Evolutionary conservation across 345 rosid species (phyloP).

Genomic region (Eucalyptus pauciflora): DNA sequence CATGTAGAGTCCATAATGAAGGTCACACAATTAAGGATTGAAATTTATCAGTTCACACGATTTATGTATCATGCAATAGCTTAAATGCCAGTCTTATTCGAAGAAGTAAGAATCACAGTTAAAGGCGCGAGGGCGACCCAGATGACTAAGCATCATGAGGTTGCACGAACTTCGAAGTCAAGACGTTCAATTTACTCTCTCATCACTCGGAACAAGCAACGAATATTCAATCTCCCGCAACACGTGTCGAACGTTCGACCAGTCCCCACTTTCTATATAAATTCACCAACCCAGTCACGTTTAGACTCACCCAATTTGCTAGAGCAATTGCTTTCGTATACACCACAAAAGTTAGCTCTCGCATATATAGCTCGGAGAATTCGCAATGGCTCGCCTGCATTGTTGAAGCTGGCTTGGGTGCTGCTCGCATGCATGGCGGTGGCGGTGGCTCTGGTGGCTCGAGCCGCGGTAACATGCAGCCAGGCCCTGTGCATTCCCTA

Average conservation of each 20-base stretch:
- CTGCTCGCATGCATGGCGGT: neutral
- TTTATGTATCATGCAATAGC: neutral
- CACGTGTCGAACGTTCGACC: neutral
- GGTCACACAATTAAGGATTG: no score
- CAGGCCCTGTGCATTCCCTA: neutral
- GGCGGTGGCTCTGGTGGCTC: neutral
- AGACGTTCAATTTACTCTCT: neutral
- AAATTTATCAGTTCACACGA: neutral
- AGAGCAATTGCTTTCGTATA: neutral
- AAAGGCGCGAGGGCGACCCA: fast-evolving
- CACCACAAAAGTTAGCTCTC: neutral
- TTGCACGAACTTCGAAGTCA: no score
- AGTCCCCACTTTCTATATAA: neutral
- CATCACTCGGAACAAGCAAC: neutral
- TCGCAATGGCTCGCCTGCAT: neutral
- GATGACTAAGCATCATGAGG: neutral
- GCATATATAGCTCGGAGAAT: no score
- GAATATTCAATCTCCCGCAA: neutral
- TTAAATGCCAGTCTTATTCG: neutral
- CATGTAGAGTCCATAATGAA: neutral
- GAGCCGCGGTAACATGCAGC: neutral
- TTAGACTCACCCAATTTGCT: neutral
- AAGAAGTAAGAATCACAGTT: neutral
- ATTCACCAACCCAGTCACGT: neutral
- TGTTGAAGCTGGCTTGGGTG: neutral